A percentile compares a stretch with the other conserved stretches of the same genome.
These are phyloP conservation scores for Conoideocrella luteorostrata DNA, from an alignment of 2,329 filamentous ascomycete species.

Conservation along the genomic window DNA sequence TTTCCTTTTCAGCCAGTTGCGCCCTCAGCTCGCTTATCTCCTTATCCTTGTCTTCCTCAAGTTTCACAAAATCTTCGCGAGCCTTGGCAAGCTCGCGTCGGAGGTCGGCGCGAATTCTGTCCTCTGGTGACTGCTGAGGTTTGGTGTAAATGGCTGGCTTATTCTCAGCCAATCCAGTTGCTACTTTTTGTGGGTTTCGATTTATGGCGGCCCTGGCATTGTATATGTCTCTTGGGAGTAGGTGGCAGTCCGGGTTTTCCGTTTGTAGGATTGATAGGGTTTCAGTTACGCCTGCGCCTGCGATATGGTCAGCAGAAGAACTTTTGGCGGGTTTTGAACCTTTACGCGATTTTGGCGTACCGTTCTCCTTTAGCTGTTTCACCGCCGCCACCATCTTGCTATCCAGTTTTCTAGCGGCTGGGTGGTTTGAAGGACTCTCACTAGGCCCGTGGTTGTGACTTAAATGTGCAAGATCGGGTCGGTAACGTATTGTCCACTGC, in stretches of 20 bases:
- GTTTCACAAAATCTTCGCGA: constrained; percentile 48
- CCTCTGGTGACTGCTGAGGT: constrained; percentile 55
- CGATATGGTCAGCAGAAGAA: constrained; percentile 13
- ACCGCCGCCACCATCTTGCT: constrained; percentile 63
- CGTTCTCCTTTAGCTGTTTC: constrained; percentile 59
- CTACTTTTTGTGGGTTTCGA: constrained; percentile 57
- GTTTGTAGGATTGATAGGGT: constrained; percentile 60
- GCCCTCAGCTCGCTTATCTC: constrained; percentile 53
- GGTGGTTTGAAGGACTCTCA: constrained; percentile 60
- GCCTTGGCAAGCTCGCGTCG: constrained; percentile 53
- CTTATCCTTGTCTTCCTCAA: constrained; percentile 50
- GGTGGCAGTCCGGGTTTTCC: constrained; percentile 56
- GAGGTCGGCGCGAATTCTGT: constrained; percentile 56
- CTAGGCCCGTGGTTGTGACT: constrained; percentile 60
- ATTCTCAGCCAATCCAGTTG: constrained; percentile 52
- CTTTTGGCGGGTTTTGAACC: constrained; percentile 6
- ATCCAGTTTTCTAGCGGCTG: constrained; percentile 58
- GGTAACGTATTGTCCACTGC: constrained; percentile 60
- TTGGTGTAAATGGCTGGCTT: constrained; percentile 61
- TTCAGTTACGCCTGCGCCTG: constrained; percentile 58
- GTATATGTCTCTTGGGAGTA: constrained; percentile 60
- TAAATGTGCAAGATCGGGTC: constrained; percentile 51
- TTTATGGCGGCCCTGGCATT: constrained; percentile 62
- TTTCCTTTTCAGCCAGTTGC: constrained; percentile 57
- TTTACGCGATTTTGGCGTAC: constrained; percentile 34